Conservation (phyloP, 1,284 basidiomycete genomes). For the Gomphus bonarii region DNA sequence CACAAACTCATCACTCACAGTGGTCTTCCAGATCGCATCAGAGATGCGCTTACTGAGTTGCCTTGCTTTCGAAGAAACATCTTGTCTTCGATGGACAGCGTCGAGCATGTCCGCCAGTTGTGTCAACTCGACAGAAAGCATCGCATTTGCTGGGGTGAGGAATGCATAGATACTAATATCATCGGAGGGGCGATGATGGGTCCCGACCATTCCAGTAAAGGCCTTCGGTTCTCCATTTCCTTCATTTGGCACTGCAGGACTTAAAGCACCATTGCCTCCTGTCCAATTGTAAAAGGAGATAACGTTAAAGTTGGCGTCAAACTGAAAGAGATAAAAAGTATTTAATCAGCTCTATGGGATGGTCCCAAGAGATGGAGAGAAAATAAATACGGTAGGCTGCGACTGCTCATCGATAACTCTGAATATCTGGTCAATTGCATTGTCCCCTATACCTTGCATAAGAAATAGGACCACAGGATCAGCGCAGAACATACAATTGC, state of each 20-base stretch:
- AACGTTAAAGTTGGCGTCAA: constrained; percentile 59
- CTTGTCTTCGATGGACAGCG: constrained; percentile 31
- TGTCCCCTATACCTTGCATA: constrained; percentile 36
- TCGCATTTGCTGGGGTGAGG: constrained; percentile 68
- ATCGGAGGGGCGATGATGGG: constrained; percentile 68
- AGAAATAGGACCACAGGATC: constrained; percentile 1
- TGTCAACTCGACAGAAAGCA: constrained; percentile 62
- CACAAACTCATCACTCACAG: constrained; percentile 28
- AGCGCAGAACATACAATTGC: constrained; percentile 38
- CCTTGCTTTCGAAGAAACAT: constrained; percentile 44
- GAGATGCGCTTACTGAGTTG: constrained; percentile 50
- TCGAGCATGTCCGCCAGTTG: constrained; percentile 55
- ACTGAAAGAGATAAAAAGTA: constrained; percentile 19
- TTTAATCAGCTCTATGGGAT: neutral
- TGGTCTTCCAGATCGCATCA: constrained; percentile 53
- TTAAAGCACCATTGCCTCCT: constrained; percentile 49
- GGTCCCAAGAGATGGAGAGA: neutral
- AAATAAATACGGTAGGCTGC: constrained; percentile 34
- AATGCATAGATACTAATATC: constrained; percentile 64
- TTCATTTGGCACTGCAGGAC: constrained; percentile 50
- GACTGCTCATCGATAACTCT: constrained; percentile 69
- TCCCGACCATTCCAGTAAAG: constrained; percentile 43
- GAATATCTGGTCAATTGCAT: constrained; percentile 64
- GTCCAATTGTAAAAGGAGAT: constrained; percentile 76
- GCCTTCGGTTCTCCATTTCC: constrained; percentile 27